These are phyloP conservation scores for Sporothrix euskadiensis DNA, from an alignment of 2,329 filamentous ascomycete species.

Conservation along the genomic window DNA sequence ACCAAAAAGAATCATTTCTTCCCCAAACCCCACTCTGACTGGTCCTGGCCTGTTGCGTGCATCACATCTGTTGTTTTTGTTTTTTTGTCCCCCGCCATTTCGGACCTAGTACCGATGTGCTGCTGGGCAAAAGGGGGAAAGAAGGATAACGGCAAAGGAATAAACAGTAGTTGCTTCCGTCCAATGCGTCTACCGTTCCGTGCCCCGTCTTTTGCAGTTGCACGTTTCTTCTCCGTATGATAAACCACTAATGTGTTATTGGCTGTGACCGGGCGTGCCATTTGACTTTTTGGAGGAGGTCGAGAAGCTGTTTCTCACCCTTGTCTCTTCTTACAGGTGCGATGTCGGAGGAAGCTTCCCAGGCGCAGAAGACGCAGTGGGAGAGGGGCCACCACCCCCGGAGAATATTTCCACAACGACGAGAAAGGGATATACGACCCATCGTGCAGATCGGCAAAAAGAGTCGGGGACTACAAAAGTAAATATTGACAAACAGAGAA, in stretches of 20 bases:
- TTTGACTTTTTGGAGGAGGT: neutral
- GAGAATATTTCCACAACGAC: neutral
- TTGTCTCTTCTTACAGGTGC: neutral
- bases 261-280: slow-evolving; percentile 19
- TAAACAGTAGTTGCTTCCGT: neutral
- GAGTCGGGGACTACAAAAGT: neutral
- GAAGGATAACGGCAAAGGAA: neutral
- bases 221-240: slow-evolving; percentile 20
- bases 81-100: slow-evolving; percentile 6
- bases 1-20: neutral
- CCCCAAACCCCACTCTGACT: slow-evolving; percentile 6
- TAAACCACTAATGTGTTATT: slow-evolving; percentile 30
- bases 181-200: neutral
- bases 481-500: slow-evolving; percentile 11
- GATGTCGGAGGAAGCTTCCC: slow-evolving; percentile 27
- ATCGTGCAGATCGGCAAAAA: neutral
- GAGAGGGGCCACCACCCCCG: neutral
- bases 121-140: neutral
- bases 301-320: neutral
- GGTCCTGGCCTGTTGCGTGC: neutral
- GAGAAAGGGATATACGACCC: neutral
- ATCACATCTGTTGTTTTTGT: neutral
- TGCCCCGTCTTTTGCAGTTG: neutral
- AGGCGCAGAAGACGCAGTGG: neutral
- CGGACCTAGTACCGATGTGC: neutral